Evolutionary conservation across 2,329 filamentous ascomycete genomes (phyloP).

Genomic region (Phialophora chinensis): DNA sequence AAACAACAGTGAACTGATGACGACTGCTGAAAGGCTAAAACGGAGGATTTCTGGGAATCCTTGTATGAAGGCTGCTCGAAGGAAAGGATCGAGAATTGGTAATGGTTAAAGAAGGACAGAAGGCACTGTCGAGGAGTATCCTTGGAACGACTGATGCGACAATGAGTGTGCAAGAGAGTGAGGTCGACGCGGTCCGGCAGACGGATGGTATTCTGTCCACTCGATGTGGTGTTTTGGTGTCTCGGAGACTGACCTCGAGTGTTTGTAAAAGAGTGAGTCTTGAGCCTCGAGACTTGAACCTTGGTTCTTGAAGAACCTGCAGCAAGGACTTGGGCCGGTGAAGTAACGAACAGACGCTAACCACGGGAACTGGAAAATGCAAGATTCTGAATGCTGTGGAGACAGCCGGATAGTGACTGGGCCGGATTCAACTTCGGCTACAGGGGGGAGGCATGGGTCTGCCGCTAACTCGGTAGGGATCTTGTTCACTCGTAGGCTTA

Average conservation of each 20-base stretch:
- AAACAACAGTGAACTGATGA: conserved; percentile 2
- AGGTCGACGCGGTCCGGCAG: neutral
- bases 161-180: conserved; percentile 2
- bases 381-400: conserved; percentile 22
- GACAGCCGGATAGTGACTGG: conserved; percentile 8
- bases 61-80: neutral
- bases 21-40: neutral
- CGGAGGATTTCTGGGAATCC: neutral
- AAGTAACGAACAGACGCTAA: conserved; percentile 6
- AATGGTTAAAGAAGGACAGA: neutral
- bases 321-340: neutral
- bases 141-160: neutral
- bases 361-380: conserved; percentile 17
- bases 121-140: neutral
- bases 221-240: conserved; percentile 12
- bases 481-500: neutral
- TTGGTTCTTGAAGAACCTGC: conserved; percentile 13
- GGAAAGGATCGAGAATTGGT: neutral
- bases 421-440: neutral
- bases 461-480: neutral
- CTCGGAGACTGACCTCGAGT: conserved; percentile 3
- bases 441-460: conserved; percentile 8
- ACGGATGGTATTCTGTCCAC: neutral
- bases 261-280: conserved; percentile 13
- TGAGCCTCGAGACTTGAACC: conserved; percentile 12